Evolutionary conservation across 768 basidiomycete genomes (phyloP).

Genomic region (Psilocybe azurescens): DNA sequence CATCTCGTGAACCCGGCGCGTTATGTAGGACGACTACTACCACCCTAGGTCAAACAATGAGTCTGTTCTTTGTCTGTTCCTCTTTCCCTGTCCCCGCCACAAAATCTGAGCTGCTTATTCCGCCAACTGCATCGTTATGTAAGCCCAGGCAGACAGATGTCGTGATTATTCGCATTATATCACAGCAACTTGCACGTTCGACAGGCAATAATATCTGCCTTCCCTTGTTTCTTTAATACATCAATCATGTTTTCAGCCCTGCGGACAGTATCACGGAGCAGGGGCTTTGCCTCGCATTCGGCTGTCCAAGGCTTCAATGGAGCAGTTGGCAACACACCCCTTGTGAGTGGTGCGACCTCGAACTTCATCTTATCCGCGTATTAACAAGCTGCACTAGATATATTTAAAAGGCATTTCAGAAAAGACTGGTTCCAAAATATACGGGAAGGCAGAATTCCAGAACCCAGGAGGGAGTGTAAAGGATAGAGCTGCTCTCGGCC

Average conservation of each 20-base stretch:
- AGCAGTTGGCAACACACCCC: constrained; percentile 91
- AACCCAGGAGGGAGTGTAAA: constrained; percentile 99
- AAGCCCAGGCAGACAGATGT: constrained; percentile 29
- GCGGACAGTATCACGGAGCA: constrained; percentile 32
- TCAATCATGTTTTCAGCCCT: constrained; percentile 39
- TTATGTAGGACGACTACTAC: not conserved
- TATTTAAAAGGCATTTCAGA: constrained; percentile 82
- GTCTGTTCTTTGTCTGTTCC: no score
- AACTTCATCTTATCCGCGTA: not conserved
- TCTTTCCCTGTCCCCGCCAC: no score
- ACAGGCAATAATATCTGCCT: no score
- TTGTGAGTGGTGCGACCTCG: constrained; percentile 53
- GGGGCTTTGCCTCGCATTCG: constrained; percentile 43
- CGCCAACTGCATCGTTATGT: not conserved
- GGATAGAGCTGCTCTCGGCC: constrained; percentile 92
- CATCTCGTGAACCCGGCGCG: not conserved
- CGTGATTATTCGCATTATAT: constrained; percentile 35
- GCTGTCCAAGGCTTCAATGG: constrained; percentile 82
- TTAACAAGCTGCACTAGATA: constrained; percentile 56
- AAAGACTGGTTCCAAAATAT: constrained; percentile 81
- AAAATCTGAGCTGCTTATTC: not conserved
- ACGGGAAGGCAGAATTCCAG: constrained; percentile 98
- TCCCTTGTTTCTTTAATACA: constrained; percentile 20
- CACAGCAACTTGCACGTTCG: not conserved
- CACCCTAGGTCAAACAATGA: not conserved